Evolutionary conservation across 2,329 filamentous ascomycete species (phyloP).

Genomic region (Cytospora paraplurivora): DNA sequence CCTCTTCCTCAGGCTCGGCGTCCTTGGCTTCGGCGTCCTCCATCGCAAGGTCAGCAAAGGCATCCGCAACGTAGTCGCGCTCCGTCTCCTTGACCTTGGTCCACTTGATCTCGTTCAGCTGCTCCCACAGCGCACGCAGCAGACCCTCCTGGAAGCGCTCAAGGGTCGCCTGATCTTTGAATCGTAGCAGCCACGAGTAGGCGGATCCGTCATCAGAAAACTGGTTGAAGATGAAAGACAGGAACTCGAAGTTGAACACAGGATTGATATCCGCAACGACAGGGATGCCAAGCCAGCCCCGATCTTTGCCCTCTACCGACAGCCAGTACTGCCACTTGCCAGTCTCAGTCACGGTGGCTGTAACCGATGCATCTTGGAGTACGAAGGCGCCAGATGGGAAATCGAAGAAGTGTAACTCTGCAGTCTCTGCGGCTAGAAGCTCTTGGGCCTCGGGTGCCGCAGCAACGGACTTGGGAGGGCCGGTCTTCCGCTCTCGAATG

Average conservation of each 20-base stretch:
- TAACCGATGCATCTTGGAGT: conserved; percentile 72
- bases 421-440: conserved; percentile 72
- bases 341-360: conserved; percentile 79
- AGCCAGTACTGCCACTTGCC: conserved; percentile 97
- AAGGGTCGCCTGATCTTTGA: conserved; percentile 78
- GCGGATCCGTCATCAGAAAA: conserved; percentile 86
- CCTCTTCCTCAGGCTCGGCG: conserved; percentile 46
- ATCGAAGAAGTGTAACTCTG: conserved; percentile 92
- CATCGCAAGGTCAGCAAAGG: conserved; percentile 93
- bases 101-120: conserved; percentile 94
- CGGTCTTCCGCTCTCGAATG: conserved; percentile 38
- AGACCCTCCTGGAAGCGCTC: conserved; percentile 91
- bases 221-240: conserved; percentile 99
- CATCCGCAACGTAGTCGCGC: conserved; percentile 90
- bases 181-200: conserved; percentile 93
- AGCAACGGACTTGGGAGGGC: conserved; percentile 59
- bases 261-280: conserved; percentile 92
- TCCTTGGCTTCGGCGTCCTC: conserved; percentile 66
- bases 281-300: conserved; percentile 83
- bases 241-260: conserved; percentile 97
- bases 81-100: conserved; percentile 89
- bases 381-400: conserved; percentile 85
- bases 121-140: conserved; percentile 96
- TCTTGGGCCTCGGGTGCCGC: conserved; percentile 71
- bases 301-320: conserved; percentile 74